Percentiles rank a stretch among this genome's conserved stretches.
These are phyloP conservation scores for sunflower (Helianthus annuus) DNA, from an alignment of 129 eudicot genomes.

Conservation along the genomic window HanXRQr2.0-SUNRISE NC_035435.2:138749432-138749931, in stretches of 20 bases:
- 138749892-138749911: constrained; percentile 44
- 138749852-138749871: constrained; percentile 35
- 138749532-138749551: constrained; percentile 32
- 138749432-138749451: neutral
- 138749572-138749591: constrained; percentile 19
- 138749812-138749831: constrained; percentile 51
- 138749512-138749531: constrained; percentile 25
- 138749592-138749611: constrained; percentile 27
- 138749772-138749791: constrained; percentile 33
- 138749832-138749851: constrained; percentile 38
- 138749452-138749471: constrained; percentile 40
- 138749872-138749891: constrained; percentile 40
- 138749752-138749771: constrained; percentile 31
- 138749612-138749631: constrained; percentile 46
- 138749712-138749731: constrained; percentile 30
- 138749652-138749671: constrained; percentile 34
- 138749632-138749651: constrained; percentile 46
- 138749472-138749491: constrained; percentile 32
- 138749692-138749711: constrained; percentile 38
- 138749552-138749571: constrained; percentile 36
- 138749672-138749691: constrained; percentile 35
- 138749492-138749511: constrained; percentile 28
- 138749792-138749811: constrained; percentile 43
- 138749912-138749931: constrained; percentile 34
- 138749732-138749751: constrained; percentile 44